Percentiles rank a stretch among this genome's conserved stretches.
phyloP scores from a whole-genome alignment of 2,329 filamentous ascomycete species.

The Mycocentrospora acerina region DNA sequence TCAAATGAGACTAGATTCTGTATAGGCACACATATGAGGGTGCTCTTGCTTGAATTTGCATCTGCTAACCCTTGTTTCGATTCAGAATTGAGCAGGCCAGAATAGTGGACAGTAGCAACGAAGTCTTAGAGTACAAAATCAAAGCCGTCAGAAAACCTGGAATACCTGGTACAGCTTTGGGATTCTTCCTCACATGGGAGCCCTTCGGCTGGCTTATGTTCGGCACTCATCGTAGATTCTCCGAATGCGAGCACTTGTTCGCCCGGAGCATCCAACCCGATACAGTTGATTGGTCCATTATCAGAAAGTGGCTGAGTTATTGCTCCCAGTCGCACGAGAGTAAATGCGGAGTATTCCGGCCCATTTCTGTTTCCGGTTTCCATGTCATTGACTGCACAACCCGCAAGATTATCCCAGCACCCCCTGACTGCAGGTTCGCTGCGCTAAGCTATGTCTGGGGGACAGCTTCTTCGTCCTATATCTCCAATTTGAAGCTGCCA shows the following conservation, averaged over 20 bases:
- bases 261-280: neutral
- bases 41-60: neutral
- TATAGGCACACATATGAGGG: neutral
- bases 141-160: neutral
- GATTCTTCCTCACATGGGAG: too few species aligned
- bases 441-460: neutral
- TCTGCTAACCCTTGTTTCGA: too few species aligned
- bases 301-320: neutral
- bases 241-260: neutral
- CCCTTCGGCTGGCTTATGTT: conserved; percentile 1
- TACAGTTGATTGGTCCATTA: neutral
- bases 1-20: neutral
- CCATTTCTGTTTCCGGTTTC: conserved; percentile 1
- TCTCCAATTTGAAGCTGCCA: too few species aligned
- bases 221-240: neutral
- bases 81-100: too few species aligned
- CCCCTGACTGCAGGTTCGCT: neutral
- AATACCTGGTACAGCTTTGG: neutral
- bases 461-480: too few species aligned
- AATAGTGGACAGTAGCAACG: neutral
- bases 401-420: neutral
- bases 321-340: neutral
- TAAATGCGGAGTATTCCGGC: neutral
- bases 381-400: neutral
- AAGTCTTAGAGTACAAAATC: conserved; percentile 1